Evolutionary conservation across 164 flowering plant genomes (phyloP), one percentile per base, ranked within the genome.

Genomic region (Umbellularia californica): DNA sequence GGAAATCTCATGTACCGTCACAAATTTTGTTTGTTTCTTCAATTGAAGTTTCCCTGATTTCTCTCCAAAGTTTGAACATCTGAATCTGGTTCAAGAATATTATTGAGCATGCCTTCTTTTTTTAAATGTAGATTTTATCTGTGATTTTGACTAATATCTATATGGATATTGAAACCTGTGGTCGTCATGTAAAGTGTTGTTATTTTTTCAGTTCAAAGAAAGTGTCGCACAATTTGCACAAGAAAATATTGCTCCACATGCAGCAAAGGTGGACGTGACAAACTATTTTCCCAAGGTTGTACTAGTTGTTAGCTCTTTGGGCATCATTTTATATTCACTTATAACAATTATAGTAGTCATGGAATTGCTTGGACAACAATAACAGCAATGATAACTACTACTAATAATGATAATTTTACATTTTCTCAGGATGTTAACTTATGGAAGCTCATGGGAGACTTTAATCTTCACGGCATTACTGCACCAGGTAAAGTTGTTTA

Each of bases 381-480:
- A 55, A 55, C 17, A 55, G 17, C 13, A 55, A 55, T 14, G 20
- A 20, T 14, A 55, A 55, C n/a, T 55, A 55, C 60, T 41, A 41
- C 11, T 41, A 3, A 55, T 2, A 17, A 15, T 55, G 60, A 55
- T 15, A 55, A 55, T 22, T 12, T n/a, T 24, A 30, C 25, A 66
- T 24, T 58, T 70, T 71, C 70, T 33, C 78, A 95, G 98, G 97
- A 91, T 27, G 93, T 89, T 69, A 94, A 95, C 80, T 85, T 95
- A 60, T 94, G 99, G 99, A 94, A 91, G 82, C 90, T 94, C 62
- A 93, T 95, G 98, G 99, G 99, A 20, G 97, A 94, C 75, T 95
- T 95, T 67, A 89, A 89, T 86, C 98, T 95, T 67, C 97, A 83
- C 83, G 99, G 99, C 47, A 89, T 95, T 66, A 95, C 99, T 70